phyloP scores from a whole-genome alignment of 1,284 basidiomycete genomes.

The Tylopilus sp. region DNA sequence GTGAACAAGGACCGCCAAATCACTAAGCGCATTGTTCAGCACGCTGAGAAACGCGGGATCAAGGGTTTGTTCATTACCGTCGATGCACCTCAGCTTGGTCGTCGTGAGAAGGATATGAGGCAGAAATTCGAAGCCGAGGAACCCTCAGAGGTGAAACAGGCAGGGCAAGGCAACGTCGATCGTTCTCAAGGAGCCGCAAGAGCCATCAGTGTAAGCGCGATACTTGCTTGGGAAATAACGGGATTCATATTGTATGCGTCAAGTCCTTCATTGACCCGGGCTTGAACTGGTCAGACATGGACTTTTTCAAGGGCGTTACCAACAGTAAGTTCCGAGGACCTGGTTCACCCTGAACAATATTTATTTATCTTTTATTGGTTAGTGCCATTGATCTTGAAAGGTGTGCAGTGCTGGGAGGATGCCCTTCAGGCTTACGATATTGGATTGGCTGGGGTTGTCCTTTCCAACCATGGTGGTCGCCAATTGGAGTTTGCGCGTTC shows the following conservation, averaged over 20 bases:
- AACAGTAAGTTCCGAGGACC: slow-evolving; percentile 51
- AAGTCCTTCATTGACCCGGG: slow-evolving; percentile 92
- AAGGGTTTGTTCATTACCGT: slow-evolving; percentile 90
- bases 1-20: slow-evolving; percentile 83
- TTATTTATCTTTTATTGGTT: slow-evolving; percentile 4
- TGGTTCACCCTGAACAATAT: neutral
- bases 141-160: slow-evolving; percentile 62
- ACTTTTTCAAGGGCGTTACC: slow-evolving; percentile 88
- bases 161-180: slow-evolving; percentile 61
- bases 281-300: slow-evolving; percentile 82
- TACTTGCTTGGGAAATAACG: neutral
- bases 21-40: slow-evolving; percentile 79
- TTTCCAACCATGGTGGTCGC: slow-evolving; percentile 90
- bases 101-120: slow-evolving; percentile 93
- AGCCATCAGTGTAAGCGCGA: slow-evolving; percentile 76
- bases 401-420: slow-evolving; percentile 94
- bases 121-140: slow-evolving; percentile 91
- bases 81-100: slow-evolving; percentile 88
- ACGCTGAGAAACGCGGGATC: slow-evolving; percentile 80
- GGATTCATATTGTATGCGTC: slow-evolving; percentile 8
- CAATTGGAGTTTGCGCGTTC: slow-evolving; percentile 91
- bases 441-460: slow-evolving; percentile 80
- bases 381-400: slow-evolving; percentile 93
- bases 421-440: slow-evolving; percentile 84
- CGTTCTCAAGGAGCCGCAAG: slow-evolving; percentile 89